Base-by-base conservation (phyloP, 73 alveolate species). In the Blepharisma japonicum region DNA sequence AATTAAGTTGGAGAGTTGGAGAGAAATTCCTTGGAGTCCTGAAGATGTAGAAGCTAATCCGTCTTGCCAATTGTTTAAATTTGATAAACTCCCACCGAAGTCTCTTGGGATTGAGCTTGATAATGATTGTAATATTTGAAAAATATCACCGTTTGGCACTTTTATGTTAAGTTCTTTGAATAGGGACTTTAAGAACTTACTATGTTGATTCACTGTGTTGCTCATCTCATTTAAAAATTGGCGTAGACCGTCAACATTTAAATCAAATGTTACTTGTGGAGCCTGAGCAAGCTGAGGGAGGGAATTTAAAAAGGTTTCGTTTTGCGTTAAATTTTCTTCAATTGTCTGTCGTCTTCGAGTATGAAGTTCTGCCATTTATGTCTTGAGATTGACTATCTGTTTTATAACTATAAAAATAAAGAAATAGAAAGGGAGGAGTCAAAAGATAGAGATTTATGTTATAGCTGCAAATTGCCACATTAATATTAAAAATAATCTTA, bases 191-290 rank as follows among this genome's bases (percentile, higher is more conserved):
- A 53, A 53, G 68, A 53, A 20, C 18, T 14, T 53, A 3, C 32
- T 20, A 53, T 53, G 68, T 3, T 53, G 23, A n/a, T 14, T n/a
- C 2, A 53, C 23, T 0, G 23, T 20, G 23, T 2, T 20, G 3
- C 68, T 53, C 68, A 53, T 53, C 18, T 53, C 23, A 20, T 53
- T 53, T 53, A 53, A 53, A 20, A 53, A 53, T n/a, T 53, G 32
- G 2, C 23, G 18, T 0, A 53, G 68, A 20, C 32, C 18, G 18
- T 53, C 68, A 3, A 53, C 18, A 3, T 53, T 53, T 20, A 53
- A 20, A n/a, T 53, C 68, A 53, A 53, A 53, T n/a, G 68, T n/a
- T 4, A 53, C 68, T 20, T n/a, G 23, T n/a, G 68, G 68, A 53
- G 23, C 68, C 23, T 53, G 32, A 53, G 68, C 32, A 53, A 53